A percentile compares a stretch with the other conserved stretches of the same genome.
Evolutionary conservation across 805 yeast genomes (phyloP).

Genomic region (Nakazawaea anatomiae): DNA sequence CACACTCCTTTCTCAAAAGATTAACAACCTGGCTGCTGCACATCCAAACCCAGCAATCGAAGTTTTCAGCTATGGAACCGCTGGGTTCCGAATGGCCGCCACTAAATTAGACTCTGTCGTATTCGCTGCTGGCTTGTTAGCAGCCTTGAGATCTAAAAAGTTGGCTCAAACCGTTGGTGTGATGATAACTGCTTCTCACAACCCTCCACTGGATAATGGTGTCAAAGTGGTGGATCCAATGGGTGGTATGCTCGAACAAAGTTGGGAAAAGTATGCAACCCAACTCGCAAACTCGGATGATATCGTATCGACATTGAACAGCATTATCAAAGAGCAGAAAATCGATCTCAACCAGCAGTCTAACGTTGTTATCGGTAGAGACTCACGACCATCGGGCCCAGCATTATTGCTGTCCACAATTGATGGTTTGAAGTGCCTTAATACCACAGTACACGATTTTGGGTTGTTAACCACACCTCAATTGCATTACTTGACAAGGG

Average conservation of each 20-base stretch:
- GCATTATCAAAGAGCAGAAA: constrained; percentile 31
- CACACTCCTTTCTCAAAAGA: constrained; percentile 14
- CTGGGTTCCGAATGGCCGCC: constrained; percentile 87
- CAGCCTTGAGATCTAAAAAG: constrained; percentile 73
- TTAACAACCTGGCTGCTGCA: constrained; percentile 7
- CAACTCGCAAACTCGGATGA: constrained; percentile 63
- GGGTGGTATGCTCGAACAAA: constrained; percentile 81
- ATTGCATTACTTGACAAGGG: constrained; percentile 78
- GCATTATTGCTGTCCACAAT: constrained; percentile 49
- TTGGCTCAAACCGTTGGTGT: constrained; percentile 77
- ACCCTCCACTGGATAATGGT: constrained; percentile 89
- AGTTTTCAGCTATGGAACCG: constrained; percentile 81
- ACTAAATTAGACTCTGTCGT: constrained; percentile 69
- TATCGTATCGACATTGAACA: constrained; percentile 32
- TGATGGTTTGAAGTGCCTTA: constrained; percentile 52
- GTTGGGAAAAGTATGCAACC: constrained; percentile 85
- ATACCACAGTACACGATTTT: constrained; percentile 43
- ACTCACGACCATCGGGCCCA: constrained; percentile 84
- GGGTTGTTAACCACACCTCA: constrained; percentile 90
- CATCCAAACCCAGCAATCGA: constrained; percentile 41
- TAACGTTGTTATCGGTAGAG: constrained; percentile 68
- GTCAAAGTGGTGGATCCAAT: constrained; percentile 90
- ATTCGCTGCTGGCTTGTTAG: constrained; percentile 77
- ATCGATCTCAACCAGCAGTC: constrained; percentile 41
- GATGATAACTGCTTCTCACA: constrained; percentile 95